phyloP scores from a whole-genome alignment of 768 basidiomycete genomes.

The Tylopilus vinaceipallidus region DNA sequence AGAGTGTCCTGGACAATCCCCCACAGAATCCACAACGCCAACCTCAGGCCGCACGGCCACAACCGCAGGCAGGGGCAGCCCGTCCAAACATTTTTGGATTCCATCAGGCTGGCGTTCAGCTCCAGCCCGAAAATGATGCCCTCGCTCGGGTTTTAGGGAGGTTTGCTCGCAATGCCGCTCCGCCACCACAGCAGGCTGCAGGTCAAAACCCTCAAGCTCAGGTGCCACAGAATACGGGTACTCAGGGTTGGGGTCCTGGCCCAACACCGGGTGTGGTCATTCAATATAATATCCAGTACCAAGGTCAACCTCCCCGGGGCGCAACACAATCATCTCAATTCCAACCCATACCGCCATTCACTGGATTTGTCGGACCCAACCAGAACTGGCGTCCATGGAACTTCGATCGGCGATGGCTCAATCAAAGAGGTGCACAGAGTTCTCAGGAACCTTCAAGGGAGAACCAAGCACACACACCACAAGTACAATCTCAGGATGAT shows the following conservation, averaged over 20 bases:
- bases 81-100: conserved; percentile 31
- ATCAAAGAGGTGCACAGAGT: conserved; percentile 8
- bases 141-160: conserved; percentile 42
- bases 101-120: conserved; percentile 32
- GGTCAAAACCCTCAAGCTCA: conserved; percentile 31
- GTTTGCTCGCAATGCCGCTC: conserved; percentile 53
- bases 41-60: conserved; percentile 23
- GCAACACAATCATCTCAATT: conserved; percentile 32
- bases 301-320: conserved; percentile 36
- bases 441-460: conserved; percentile 12
- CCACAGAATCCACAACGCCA: conserved; percentile 33
- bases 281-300: conserved; percentile 65
- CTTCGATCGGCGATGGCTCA: conserved; percentile 34
- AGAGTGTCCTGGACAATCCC: conserved; percentile 65
- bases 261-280: conserved; percentile 50
- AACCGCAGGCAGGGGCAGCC: conserved; percentile 27
- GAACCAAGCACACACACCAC: conserved; percentile 6
- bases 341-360: conserved; percentile 51
- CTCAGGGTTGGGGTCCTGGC: conserved; percentile 36
- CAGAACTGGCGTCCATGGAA: conserved; percentile 70
- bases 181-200: conserved; percentile 35
- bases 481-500: conserved; percentile 4
- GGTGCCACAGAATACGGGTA: conserved; percentile 32
- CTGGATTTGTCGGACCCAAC: conserved; percentile 63
- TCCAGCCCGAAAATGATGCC: conserved; percentile 38